phyloP scores from a whole-genome alignment of 306 rosid genomes.

The Canavalia ensiformis region DNA sequence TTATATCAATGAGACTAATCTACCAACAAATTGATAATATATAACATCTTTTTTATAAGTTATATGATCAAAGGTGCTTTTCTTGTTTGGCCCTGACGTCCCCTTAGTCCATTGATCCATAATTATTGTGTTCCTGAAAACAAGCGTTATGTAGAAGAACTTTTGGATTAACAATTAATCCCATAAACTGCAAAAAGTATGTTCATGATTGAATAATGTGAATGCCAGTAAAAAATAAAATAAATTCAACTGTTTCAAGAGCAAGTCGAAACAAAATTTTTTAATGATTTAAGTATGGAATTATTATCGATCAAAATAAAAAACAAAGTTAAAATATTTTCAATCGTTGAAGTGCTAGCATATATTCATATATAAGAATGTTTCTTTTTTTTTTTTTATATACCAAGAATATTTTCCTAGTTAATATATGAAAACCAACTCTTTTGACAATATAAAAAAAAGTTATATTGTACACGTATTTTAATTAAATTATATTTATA shows the following conservation, averaged over 20 bases:
- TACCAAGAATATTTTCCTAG: too few species aligned
- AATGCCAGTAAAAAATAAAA: neutral
- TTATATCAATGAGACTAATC: too few species aligned
- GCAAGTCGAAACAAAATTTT: neutral
- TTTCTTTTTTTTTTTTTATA: too few species aligned
- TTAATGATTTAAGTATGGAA: neutral
- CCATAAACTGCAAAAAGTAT: conserved; percentile 32
- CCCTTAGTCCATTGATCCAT: conserved; percentile 5
- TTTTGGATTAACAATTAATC: conserved; percentile 37
- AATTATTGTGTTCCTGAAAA: conserved; percentile 50
- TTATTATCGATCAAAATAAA: neutral
- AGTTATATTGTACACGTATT: too few species aligned
- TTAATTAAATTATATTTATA: too few species aligned
- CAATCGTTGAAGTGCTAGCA: neutral
- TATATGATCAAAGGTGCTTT: conserved; percentile 39
- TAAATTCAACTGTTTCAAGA: conserved; percentile 9
- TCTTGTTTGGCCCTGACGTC: neutral
- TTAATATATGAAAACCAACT: too few species aligned
- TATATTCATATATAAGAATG: too few species aligned
- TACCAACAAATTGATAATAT: too few species aligned
- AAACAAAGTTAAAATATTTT: neutral
- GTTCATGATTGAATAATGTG: conserved; percentile 43
- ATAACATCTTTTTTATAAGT: neutral
- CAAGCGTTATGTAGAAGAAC: conserved; percentile 27
- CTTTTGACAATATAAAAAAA: too few species aligned